Evolutionary conservation across 306 rosid species (phyloP), one percentile per base, ranked within the genome.

Genomic region (Astragalus membranaceus): DNA sequence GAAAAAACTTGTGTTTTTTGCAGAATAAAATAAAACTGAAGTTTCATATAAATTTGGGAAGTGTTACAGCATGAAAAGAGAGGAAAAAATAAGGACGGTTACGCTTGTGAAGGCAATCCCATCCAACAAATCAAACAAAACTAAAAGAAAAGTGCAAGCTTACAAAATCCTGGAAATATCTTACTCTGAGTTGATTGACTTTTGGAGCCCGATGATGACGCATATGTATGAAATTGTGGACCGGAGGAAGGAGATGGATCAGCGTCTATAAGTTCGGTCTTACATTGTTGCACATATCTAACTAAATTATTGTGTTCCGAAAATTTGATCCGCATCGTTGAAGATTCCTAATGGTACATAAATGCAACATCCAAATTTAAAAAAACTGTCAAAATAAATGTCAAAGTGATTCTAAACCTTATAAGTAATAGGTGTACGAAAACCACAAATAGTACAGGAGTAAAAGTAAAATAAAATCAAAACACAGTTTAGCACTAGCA

Each of bases 301-400:
- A 86, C 84, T 57, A 95, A 85, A 78, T 89, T 87, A 50, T 72
- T 85, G 69, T 89, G 92, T 76, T 89, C 96, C 46, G 42, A 79
- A 54, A 95, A 85, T 77, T 87, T 87, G 75, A 66, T 79, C 74
- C 91, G 85, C 67, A 91, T 73, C n/a, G 76, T 70, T 33, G 99
- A 95, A 7, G 92, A 81, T 73, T 86, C 99, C 99, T 95, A 84
- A 52, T 54, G 69, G 80, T n/a, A 82, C 53, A 75, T 13, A 64
- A 51, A 78, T 56, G 79, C 65, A 74, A 56, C 47, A 80, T 61
- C 16, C 41, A 43, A 14, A 60, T 54, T 78, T 54, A 71, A 57
- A n/a, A n/a, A 15, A 13, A 48, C 65, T 29, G 42, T 14, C 44
- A 52, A 54, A 37, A 54, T 0, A 60, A 73, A 48, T 29, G 67